Percentiles rank a stretch among this genome's conserved stretches.
phyloP scores from a whole-genome alignment of 1,284 basidiomycete genomes.

The Ustilago loliicola region DNA sequence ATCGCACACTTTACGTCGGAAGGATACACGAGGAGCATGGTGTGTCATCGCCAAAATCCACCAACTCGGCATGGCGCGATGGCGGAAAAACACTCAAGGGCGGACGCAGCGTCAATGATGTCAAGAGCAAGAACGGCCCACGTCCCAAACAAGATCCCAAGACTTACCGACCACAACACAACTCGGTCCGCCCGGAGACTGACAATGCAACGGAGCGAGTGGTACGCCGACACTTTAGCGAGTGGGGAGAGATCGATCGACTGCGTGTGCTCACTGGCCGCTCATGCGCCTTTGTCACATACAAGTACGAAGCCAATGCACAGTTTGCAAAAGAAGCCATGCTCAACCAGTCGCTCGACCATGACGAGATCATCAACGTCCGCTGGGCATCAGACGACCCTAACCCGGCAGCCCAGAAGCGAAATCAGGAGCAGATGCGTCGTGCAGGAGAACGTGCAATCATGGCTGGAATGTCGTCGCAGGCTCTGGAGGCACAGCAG shows the following conservation, averaged over 20 bases:
- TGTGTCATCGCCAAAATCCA: slow-evolving; percentile 37
- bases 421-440: slow-evolving; percentile 53
- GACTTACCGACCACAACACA: slow-evolving; percentile 51
- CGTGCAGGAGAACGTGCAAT: slow-evolving; percentile 58
- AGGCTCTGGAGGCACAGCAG: slow-evolving; percentile 52
- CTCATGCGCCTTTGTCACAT: slow-evolving; percentile 97
- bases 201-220: slow-evolving; percentile 62
- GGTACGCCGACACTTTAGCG: slow-evolving; percentile 82
- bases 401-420: slow-evolving; percentile 57
- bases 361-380: slow-evolving; percentile 93
- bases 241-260: slow-evolving; percentile 95
- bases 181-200: slow-evolving; percentile 45
- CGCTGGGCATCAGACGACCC: slow-evolving; percentile 69
- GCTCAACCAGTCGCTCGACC: slow-evolving; percentile 97
- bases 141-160: slow-evolving; percentile 38
- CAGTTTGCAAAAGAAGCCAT: slow-evolving; percentile 99
- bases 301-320: slow-evolving; percentile 83
- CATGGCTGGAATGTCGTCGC: slow-evolving; percentile 53
- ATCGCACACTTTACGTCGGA: slow-evolving; percentile 94
- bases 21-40: slow-evolving; percentile 75
- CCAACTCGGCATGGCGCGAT: slow-evolving; percentile 57
- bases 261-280: slow-evolving; percentile 93
- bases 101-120: slow-evolving; percentile 47
- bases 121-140: slow-evolving; percentile 26
- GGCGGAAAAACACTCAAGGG: slow-evolving; percentile 59